Evolutionary conservation across 495 filamentous ascomycete genomes (phyloP).

Genomic region (Aspergillus indologenus): DNA sequence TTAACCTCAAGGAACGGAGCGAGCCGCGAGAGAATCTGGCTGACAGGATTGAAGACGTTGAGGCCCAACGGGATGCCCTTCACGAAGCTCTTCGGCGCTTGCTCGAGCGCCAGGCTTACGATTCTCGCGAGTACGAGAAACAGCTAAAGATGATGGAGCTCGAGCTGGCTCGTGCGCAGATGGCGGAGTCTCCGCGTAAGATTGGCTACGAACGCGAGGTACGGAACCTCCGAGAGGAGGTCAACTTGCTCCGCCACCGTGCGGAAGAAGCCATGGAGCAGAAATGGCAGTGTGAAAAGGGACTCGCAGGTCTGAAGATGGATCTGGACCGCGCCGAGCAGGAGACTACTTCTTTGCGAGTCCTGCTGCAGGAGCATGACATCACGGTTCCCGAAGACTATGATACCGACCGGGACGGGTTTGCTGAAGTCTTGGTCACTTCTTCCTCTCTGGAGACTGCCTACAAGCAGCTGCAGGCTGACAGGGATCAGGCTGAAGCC

Average conservation of each 20-base stretch:
- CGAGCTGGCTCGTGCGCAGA: constrained; percentile 71
- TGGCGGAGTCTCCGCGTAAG: constrained; percentile 62
- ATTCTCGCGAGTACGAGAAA: constrained; percentile 76
- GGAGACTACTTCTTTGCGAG: constrained; percentile 78
- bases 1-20: constrained; percentile 51
- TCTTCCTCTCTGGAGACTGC: constrained; percentile 75
- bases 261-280: constrained; percentile 95
- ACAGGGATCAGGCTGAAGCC: constrained; percentile 67
- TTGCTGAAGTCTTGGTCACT: constrained; percentile 52
- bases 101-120: constrained; percentile 81
- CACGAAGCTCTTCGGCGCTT: constrained; percentile 80
- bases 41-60: constrained; percentile 87
- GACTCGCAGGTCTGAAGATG: constrained; percentile 89
- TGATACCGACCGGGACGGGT: constrained; percentile 40
- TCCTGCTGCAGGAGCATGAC: constrained; percentile 82
- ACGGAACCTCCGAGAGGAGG: constrained; percentile 70
- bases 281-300: constrained; percentile 96
- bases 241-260: constrained; percentile 77
- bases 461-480: constrained; percentile 75
- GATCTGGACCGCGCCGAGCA: constrained; percentile 94
- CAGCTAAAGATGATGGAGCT: constrained; percentile 69
- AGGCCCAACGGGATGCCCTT: constrained; percentile 88
- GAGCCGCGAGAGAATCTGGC: constrained; percentile 69
- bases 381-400: constrained; percentile 60
- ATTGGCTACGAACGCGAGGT: constrained; percentile 83